Base-by-base conservation (phyloP, 371 early-diverging fungal genomes). In the Mortierella sp. region DNA sequence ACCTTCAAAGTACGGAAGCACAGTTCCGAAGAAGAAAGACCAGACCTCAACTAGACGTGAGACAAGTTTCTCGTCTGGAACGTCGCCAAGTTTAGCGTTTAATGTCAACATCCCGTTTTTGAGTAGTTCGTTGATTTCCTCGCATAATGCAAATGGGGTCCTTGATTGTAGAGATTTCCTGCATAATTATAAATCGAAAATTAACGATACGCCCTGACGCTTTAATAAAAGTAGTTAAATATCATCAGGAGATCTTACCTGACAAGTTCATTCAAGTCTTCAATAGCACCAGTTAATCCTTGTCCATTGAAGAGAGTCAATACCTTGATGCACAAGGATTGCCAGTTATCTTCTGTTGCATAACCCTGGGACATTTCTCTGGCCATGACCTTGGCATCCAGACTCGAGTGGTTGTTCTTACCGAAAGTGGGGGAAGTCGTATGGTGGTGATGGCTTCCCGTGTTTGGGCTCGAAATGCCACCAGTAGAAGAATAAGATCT, bases 261-360 rank as follows among this genome's bases (percentile, higher is more conserved):
- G 41, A 96, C 89, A 36, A 93, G 77, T 28, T 95, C 95, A 62
- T 95, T 95, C 52, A 94, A 70, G 64, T 95, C 95, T 79, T 96
- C 97, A 58, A 96, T 94, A 3, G 88, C 82, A 0, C 95, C 94
- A 53, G 92, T 88, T 59, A 96, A 79, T 0, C 95, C 93, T 83
- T 95, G 94, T 10, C 97, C 97, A 62, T 95, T 95, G 73, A 96
- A 96, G 38, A 96, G 74, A 0, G 97, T 96, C 65, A 96, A 70
- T 4, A 96, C 93, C 10, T 91, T 88, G 13, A 89, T 87, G 48
- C 93, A 92, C 9, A 96, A 63, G 0, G 88, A 84, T 58, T 91
- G 92, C 97, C 96, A 96, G 4, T 88, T 90, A 67, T 93, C 92
- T 21, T 90, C 89, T 69, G 86, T 65, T 65, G 82, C 15, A 77